Percentiles rank a stretch among this genome's conserved stretches.
These are phyloP conservation scores for Cyclaneusma minus DNA, from an alignment of 2,329 filamentous ascomycete species.

Conservation along the genomic window DNA sequence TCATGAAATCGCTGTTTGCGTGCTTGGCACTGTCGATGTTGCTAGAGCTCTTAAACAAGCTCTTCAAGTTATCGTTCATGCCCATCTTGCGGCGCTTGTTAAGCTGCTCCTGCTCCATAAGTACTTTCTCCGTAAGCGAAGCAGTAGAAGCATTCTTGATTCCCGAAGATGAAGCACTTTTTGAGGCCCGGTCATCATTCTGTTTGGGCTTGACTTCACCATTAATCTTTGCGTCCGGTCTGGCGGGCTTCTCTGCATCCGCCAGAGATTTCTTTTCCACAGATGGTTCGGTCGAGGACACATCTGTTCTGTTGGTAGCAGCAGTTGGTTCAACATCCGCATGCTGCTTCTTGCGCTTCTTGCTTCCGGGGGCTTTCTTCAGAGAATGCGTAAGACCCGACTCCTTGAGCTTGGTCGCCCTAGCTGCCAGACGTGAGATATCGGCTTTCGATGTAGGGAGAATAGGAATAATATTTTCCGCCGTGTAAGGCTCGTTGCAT, in stretches of 20 bases:
- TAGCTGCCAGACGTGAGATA: constrained; percentile 45
- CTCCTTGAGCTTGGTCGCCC: constrained; percentile 53
- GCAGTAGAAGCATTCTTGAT: constrained; percentile 87
- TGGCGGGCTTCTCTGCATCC: too few relatives aligned
- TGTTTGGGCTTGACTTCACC: too few relatives aligned
- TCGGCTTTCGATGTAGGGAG: constrained; percentile 59
- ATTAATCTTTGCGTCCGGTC: too few relatives aligned
- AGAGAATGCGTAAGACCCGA: constrained; percentile 70
- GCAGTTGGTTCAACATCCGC: constrained; percentile 2
- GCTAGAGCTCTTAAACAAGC: constrained; percentile 32
- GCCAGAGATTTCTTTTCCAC: constrained; percentile 12
- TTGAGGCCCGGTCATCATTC: constrained; percentile 11
- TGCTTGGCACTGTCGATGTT: constrained; percentile 23
- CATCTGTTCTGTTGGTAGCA: constrained; percentile 6
- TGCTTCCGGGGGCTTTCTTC: constrained; percentile 60
- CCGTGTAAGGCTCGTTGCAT: constrained; percentile 60
- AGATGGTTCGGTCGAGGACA: constrained; percentile 11
- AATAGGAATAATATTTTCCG: constrained; percentile 69
- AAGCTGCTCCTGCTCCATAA: constrained; percentile 71
- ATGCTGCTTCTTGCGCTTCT: constrained; percentile 54
- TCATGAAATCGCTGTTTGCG: constrained; percentile 35
- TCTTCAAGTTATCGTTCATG: constrained; percentile 37
- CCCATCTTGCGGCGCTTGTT: constrained; percentile 64
- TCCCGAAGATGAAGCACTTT: constrained; percentile 27
- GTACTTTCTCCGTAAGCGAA: constrained; percentile 67